Conservation (phyloP, 2,329 filamentous ascomycete genomes). For the Cladosporium sp. region DNA sequence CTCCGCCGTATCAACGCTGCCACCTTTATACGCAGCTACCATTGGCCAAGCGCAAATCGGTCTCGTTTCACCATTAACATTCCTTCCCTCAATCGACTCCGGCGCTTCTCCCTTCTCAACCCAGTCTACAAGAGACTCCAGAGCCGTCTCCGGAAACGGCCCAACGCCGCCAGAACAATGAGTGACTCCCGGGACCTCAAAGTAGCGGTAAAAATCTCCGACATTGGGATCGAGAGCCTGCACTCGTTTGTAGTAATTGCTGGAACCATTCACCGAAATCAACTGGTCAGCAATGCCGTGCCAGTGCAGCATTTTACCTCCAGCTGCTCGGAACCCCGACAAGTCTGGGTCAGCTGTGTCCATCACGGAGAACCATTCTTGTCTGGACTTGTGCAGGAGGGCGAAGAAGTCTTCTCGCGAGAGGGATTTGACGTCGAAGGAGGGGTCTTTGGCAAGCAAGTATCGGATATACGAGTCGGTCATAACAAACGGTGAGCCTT, state of each 20-base stretch:
- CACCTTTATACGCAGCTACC: constrained; percentile 34
- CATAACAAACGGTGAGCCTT: constrained; percentile 39
- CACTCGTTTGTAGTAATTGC: constrained; percentile 31
- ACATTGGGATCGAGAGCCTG: constrained; percentile 21
- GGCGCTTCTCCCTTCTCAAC: constrained; percentile 29
- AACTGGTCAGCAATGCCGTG: constrained; percentile 20
- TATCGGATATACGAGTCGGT: constrained; percentile 47
- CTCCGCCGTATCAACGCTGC: constrained; percentile 30
- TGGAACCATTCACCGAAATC: constrained; percentile 32
- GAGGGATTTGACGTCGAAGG: constrained; percentile 39
- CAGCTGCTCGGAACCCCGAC: constrained; percentile 28
- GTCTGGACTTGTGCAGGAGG: constrained; percentile 34
- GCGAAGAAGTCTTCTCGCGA: constrained; percentile 39
- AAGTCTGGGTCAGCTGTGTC: constrained; percentile 33
- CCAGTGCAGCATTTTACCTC: constrained; percentile 19
- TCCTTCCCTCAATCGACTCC: constrained; percentile 20
- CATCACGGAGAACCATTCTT: constrained; percentile 40
- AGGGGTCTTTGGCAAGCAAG: constrained; percentile 43
- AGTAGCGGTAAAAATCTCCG: constrained; percentile 35
- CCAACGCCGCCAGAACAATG: constrained; percentile 35
- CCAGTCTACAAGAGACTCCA: constrained; percentile 24
- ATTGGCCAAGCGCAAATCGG: constrained; percentile 41
- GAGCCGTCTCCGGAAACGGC: constrained; percentile 18
- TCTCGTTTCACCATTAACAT: constrained; percentile 42
- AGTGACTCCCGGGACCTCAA: constrained; percentile 36